Percentiles rank a stretch among this genome's conserved stretches.
Conservation (phyloP, 2,329 filamentous ascomycete species). For the Blastomyces parvus region DNA sequence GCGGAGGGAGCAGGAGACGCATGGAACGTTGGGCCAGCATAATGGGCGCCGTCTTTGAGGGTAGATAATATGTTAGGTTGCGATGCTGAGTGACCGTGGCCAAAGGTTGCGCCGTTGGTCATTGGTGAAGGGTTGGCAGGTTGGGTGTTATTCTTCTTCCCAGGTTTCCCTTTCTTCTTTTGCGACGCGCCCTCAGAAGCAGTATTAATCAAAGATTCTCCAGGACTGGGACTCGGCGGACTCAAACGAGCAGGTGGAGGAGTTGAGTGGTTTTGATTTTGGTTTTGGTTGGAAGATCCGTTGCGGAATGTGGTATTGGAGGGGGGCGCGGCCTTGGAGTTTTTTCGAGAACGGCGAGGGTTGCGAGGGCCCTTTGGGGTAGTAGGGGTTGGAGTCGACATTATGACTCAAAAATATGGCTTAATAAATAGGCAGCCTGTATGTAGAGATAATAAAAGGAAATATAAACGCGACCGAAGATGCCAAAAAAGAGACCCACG, state of each 20-base stretch:
- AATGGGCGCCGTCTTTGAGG: constrained; percentile 39
- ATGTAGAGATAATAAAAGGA: constrained; percentile 21
- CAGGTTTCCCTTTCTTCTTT: constrained; percentile 30
- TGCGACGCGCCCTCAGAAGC: constrained; percentile 22
- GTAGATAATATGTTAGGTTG: constrained; percentile 37
- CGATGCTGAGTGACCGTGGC: constrained; percentile 28
- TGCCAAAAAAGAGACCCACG: constrained; percentile 3
- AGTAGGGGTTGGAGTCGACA: constrained; percentile 38
- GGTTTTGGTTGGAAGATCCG: not conserved
- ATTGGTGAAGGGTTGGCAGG: constrained; percentile 20
- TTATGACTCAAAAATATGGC: constrained; percentile 30
- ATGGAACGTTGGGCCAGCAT: constrained; percentile 90
- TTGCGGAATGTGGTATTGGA: not conserved
- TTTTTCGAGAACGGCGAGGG: constrained; percentile 29
- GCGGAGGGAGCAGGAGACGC: constrained; percentile 85
- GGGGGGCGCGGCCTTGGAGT: constrained; percentile 21
- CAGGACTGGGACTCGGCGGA: constrained; percentile 28
- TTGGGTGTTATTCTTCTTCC: constrained; percentile 28
- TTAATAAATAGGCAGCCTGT: constrained; percentile 45
- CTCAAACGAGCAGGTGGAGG: constrained; percentile 27
- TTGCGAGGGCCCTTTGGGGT: constrained; percentile 34
- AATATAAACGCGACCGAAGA: constrained; percentile 16
- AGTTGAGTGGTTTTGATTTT: not conserved
- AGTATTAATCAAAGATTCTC: constrained; percentile 25
- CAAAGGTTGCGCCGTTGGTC: constrained; percentile 12